A percentile compares a stretch with the other conserved stretches of the same genome.
Conservation (phyloP, 192 early-diverging fungal species). For the Umbelopsis isabellina region DNA sequence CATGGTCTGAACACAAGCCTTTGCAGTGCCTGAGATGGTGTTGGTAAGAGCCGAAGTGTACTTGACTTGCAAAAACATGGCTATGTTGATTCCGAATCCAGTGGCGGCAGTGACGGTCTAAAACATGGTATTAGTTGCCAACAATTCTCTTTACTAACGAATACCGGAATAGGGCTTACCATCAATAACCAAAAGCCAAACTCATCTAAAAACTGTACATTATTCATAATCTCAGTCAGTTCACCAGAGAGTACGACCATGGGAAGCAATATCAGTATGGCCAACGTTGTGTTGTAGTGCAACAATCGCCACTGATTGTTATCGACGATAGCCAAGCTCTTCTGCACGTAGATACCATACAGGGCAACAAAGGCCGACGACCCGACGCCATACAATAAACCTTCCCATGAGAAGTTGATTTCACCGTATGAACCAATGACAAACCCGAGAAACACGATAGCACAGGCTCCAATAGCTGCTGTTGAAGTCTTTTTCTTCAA, state of each 20-base stretch:
- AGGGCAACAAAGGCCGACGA: conserved; percentile 68
- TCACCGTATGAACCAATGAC: conserved; percentile 68
- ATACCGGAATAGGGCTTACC: conserved; percentile 26
- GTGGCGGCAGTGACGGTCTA: conserved; percentile 59
- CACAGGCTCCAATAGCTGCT: conserved; percentile 56
- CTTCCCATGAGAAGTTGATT: conserved; percentile 66
- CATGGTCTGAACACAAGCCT: conserved; percentile 68
- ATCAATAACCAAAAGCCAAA: conserved; percentile 62
- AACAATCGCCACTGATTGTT: conserved; percentile 71
- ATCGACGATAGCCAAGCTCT: conserved; percentile 60
- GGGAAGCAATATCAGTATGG: conserved; percentile 59
- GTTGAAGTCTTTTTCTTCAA: conserved; percentile 56
- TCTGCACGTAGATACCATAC: conserved; percentile 73
- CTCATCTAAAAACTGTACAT: conserved; percentile 52
- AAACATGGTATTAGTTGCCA: neutral
- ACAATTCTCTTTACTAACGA: conserved; percentile 1
- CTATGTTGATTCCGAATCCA: conserved; percentile 69
- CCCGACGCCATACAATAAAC: conserved; percentile 65
- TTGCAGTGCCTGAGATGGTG: conserved; percentile 72
- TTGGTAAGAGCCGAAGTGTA: conserved; percentile 69
- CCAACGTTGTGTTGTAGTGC: conserved; percentile 69
- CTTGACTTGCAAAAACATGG: conserved; percentile 75
- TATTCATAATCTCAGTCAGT: conserved; percentile 47
- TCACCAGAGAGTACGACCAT: conserved; percentile 64
- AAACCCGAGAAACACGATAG: conserved; percentile 64